phyloP scores from a whole-genome alignment of 768 basidiomycete genomes.

The Podaxis sp. region DNA sequence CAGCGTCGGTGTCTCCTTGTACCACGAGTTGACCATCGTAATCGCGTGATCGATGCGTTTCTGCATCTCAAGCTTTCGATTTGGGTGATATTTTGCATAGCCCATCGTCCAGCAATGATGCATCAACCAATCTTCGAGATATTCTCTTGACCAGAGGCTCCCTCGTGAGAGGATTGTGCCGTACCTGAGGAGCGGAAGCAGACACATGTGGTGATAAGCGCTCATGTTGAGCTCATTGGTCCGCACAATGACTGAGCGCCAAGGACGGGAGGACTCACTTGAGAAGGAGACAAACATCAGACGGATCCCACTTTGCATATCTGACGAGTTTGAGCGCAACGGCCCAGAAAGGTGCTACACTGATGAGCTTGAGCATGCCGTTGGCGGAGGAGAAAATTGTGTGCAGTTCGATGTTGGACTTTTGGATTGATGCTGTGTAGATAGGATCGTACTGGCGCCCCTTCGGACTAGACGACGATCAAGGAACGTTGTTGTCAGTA shows the following conservation, averaged over 20 bases:
- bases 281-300: conserved; percentile 65
- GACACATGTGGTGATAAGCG: neutral
- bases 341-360: conserved; percentile 68
- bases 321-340: conserved; percentile 70
- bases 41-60: conserved; percentile 55
- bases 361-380: conserved; percentile 44
- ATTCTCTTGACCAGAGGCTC: conserved; percentile 50
- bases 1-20: conserved; percentile 1
- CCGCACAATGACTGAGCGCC: neutral
- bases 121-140: conserved; percentile 55
- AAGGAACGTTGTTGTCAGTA: neutral
- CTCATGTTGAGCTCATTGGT: neutral
- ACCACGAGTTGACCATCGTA: conserved; percentile 25
- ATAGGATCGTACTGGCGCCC: conserved; percentile 54
- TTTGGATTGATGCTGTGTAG: conserved; percentile 44
- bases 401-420: conserved; percentile 47
- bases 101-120: conserved; percentile 62
- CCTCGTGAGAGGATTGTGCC: conserved; percentile 42
- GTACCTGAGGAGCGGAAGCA: conserved; percentile 30
- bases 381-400: conserved; percentile 57
- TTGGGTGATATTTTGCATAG: conserved; percentile 43
- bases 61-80: conserved; percentile 40
- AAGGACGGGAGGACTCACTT: conserved; percentile 33
- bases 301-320: conserved; percentile 57
- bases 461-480: conserved; percentile 16